Base-by-base conservation (phyloP, 495 filamentous ascomycete genomes). In the Annulohypoxylon bovei region DNA sequence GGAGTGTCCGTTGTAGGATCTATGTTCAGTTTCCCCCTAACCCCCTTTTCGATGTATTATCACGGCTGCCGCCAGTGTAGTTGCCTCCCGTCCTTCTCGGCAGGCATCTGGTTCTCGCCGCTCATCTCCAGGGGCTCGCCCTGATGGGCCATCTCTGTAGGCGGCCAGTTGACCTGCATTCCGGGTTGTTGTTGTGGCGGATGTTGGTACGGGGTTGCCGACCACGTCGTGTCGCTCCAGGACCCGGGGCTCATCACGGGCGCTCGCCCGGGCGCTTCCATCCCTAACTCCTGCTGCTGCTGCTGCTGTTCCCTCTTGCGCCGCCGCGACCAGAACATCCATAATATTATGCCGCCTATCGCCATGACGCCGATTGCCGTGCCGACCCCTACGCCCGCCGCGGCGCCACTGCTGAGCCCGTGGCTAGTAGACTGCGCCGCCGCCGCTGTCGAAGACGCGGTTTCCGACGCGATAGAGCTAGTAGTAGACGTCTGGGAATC, bases 321-420 rank as follows among this genome's bases (percentile, higher is more conserved):
- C 39, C 60, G 44, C 39, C 70, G 44, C 40, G 65, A 44, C 55
- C 54, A 62, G 49, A 72, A 65, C 12, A 68, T 16, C 59, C 64
- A 72, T 2, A 68, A 6, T 42, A 57, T 12, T 12, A n/a, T 9
- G 32, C 47, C 47, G 8, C 57, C 60, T 16, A 75, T 4, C 3
- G 44, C 66, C 8, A 63, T 30, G 8, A 62, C 37, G 6, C 30
- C 66, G 11, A 73, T 1, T 18, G 66, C 56, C n/a, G 44, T 25
- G 0, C 30, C 66, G n/a, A 73, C 22, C 1, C 61, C 70, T 35
- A 73, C 49, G 0, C 70, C 70, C 0, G 57, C 62, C 4, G 56
- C 66, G 16, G 61, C 62, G 2, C 56, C 66, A 22, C 44, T 5
- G 44, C 61, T 62, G 20, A 70, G 46, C 3, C 42, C 62, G 14